Base-by-base conservation (phyloP, 345 rosid genomes). In the Sonneratia caseolaris region DNA sequence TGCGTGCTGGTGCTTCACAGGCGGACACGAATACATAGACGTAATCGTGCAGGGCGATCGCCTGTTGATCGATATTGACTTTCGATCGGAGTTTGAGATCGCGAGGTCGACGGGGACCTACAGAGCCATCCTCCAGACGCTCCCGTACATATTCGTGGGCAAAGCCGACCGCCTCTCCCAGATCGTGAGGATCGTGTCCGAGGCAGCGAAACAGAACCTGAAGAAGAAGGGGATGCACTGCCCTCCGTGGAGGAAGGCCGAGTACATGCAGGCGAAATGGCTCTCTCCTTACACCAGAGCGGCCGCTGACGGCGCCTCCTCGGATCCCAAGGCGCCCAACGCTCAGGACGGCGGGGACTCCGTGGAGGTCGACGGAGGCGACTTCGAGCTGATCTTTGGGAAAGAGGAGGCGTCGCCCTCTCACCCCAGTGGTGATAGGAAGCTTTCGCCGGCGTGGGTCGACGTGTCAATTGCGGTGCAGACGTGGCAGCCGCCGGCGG, bases 151-250 rank as follows among this genome's bases (percentile, higher is more conserved):
- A 69, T 96, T 88, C 72, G 89, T 92, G 2, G 97, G 99, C 4
- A 88, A 78, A 76, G 64, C 82, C 27, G 93, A 89, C 65, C 84
- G 98, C 74, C 89, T 92, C 3, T 83, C 84, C 64, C 88, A 78
- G 83, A 88, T 96, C 56, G 82, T 92, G 37, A 42, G 79, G 21
- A 74, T 89, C 19, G 78, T 85, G 42, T 88, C 89, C 36, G 86
- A 96, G 80, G 96, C 95, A 0, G 91, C 91, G 36, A 86, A 77
- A 45, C 90, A 86, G 85, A 86, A 94, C 80, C 62, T 92, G 83
- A 96, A 87, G 89, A 96, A 91, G 85, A 92, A 87, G 68, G 97
- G 93, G 27, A 91, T 96, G 91, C 91, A 81, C 64, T 53, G 91
- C 48, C 88, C 99, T 42, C 97, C 99, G 0, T 96, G 97, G 98